Base-by-base conservation (phyloP, 331 rosid species). In the Acacia pycnantha region DNA sequence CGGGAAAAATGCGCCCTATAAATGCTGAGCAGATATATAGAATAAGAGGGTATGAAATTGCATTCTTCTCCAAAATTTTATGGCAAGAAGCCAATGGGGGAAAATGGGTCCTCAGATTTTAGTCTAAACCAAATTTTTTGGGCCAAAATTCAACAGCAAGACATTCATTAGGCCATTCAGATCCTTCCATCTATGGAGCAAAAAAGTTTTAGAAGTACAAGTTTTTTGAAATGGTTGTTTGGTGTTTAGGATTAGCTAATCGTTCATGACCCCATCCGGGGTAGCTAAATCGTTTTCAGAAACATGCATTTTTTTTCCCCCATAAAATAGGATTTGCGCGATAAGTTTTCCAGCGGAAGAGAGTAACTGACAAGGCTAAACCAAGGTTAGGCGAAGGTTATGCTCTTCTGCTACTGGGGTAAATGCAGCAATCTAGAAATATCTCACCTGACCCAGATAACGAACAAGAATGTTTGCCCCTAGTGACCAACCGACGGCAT, bases 381-480 rank as follows among this genome's bases (percentile, higher is more conserved):
- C 13, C 16, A 29, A 77, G 31, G n/a, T 65, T 31, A 64, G 58
- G 10, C 26, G 10, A 61, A 75, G 16, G 6, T 26, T 26, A 18
- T 48, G 18, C 74, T 44, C 46, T 26, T 33, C 50, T 67, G 15
- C 18, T 40, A 33, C 13, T 3, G 4, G 72, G 44, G 79, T 4
- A 40, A 41, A 82, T 71, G 24, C 54, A 56, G 33, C 11, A 74
- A 67, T 5, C 35, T 67, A 67, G 2, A 43, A 50, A 15, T 18
- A 33, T 73, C 82, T 31, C 85, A 94, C 98, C 94, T 88, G 91
- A 47, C 94, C 98, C 90, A 95, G 79, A 79, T 95, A 95, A 69
- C 88, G 93, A 79, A 95, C 96, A 22, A 95, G 98, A 86, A 95
- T 90, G 86, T 95, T 95, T 46, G 96, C 98, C 3, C 98, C 98